These are phyloP conservation scores for Colletotrichum theobromicola DNA, from an alignment of 2,329 filamentous ascomycete genomes.

Conservation along the genomic window DNA sequence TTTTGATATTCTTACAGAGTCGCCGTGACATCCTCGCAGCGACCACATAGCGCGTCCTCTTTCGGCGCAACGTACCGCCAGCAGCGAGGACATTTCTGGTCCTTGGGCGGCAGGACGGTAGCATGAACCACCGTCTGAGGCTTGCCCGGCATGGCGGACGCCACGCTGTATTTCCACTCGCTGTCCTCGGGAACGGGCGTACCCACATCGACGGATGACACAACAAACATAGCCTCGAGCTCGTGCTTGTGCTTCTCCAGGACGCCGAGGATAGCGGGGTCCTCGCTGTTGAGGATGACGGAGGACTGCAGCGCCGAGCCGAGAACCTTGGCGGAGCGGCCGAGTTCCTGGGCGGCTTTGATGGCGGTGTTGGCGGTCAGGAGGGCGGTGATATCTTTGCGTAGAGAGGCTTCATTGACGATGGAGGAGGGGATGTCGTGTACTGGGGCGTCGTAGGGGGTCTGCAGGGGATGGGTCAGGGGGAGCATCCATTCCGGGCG, in stretches of 20 bases:
- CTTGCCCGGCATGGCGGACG: slow-evolving; percentile 44
- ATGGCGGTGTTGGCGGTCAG: slow-evolving; percentile 67
- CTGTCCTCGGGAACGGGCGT: slow-evolving; percentile 27
- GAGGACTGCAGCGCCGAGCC: slow-evolving; percentile 83
- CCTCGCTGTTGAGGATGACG: slow-evolving; percentile 61
- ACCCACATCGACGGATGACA: slow-evolving; percentile 65
- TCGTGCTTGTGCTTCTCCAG: slow-evolving; percentile 52
- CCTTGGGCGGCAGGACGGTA: slow-evolving; percentile 52
- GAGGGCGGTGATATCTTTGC: slow-evolving; percentile 50
- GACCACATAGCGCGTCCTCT: slow-evolving; percentile 70
- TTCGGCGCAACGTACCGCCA: slow-evolving; percentile 83
- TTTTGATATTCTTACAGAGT: background rate
- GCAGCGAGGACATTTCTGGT: slow-evolving; percentile 82
- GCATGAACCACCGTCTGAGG: slow-evolving; percentile 38
- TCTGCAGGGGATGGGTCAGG: slow-evolving; percentile 44
- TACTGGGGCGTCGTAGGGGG: slow-evolving; percentile 52
- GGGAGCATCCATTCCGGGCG: slow-evolving; percentile 66
- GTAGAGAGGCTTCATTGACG: slow-evolving; percentile 42
- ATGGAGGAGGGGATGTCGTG: slow-evolving; percentile 44
- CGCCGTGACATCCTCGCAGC: slow-evolving; percentile 73
- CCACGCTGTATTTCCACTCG: slow-evolving; percentile 47
- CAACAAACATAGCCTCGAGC: slow-evolving; percentile 70
- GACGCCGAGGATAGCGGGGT: slow-evolving; percentile 34
- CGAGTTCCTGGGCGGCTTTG: slow-evolving; percentile 77
- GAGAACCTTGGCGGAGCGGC: slow-evolving; percentile 72